These are phyloP conservation scores for Cyberlindnera maritima DNA, from an alignment of 805 yeast genomes.

Conservation along the genomic window DNA sequence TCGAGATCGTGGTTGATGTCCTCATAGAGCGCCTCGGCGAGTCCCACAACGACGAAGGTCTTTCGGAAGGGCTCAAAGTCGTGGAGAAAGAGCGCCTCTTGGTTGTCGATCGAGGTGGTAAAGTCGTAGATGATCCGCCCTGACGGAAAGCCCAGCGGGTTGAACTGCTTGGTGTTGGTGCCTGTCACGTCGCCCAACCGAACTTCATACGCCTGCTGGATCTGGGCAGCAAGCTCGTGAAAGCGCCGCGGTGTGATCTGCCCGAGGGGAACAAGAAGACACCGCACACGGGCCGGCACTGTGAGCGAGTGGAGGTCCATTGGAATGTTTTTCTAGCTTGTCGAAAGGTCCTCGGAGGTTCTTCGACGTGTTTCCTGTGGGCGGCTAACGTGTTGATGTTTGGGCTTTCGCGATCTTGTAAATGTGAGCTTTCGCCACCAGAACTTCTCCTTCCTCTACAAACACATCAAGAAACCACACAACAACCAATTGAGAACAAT, in stretches of 20 bases:
- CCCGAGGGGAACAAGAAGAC: slow-evolving; percentile 68
- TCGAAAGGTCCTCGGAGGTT: not conserved
- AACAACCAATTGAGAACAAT: slow-evolving; percentile 34
- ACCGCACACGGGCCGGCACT: slow-evolving; percentile 63
- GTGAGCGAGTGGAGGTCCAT: slow-evolving; percentile 48
- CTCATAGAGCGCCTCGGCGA: slow-evolving; percentile 26
- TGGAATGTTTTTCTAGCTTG: too few species aligned
- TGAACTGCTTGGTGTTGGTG: slow-evolving; percentile 55
- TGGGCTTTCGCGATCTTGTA: not conserved
- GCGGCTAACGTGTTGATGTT: not conserved
- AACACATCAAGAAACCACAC: not conserved
- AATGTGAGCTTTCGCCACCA: slow-evolving; percentile 1
- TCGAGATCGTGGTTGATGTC: slow-evolving; percentile 30
- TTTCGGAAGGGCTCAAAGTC: slow-evolving; percentile 91
- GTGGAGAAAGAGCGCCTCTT: slow-evolving; percentile 64
- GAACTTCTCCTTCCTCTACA: not conserved
- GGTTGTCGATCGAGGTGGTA: slow-evolving; percentile 42
- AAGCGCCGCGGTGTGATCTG: slow-evolving; percentile 39
- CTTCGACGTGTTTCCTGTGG: not conserved
- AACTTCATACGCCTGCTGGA: slow-evolving; percentile 57
- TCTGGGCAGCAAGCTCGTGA: slow-evolving; percentile 36
- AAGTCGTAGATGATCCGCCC: slow-evolving; percentile 70
- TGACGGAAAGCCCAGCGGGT: slow-evolving; percentile 81
- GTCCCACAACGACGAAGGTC: slow-evolving; percentile 59
- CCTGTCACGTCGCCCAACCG: slow-evolving; percentile 76